These are phyloP conservation scores for Bacidia gigantensis DNA, from an alignment of 495 filamentous ascomycete genomes.

Conservation along the genomic window DNA sequence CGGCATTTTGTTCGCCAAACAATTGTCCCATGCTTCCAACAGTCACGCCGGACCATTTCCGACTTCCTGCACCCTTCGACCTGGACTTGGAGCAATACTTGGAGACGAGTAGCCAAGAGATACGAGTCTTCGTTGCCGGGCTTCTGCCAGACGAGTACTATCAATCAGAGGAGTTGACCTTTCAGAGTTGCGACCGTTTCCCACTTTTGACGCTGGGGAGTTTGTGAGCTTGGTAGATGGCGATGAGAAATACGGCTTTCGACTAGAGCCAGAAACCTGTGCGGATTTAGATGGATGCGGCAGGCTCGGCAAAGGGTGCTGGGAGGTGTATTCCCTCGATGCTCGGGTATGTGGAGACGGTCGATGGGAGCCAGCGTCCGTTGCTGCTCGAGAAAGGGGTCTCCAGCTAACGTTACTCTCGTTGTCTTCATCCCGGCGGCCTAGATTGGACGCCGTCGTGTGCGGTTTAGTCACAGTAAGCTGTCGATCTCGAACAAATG, in stretches of 20 bases:
- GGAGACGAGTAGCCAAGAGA: constrained; percentile 16
- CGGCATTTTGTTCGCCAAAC: neutral
- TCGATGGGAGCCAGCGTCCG: constrained; percentile 25
- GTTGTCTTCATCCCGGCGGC: constrained; percentile 29
- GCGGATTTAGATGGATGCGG: constrained; percentile 31
- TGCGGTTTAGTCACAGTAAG: constrained; percentile 14
- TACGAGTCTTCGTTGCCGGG: constrained; percentile 14
- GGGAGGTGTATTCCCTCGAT: constrained; percentile 30
- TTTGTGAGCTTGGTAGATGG: constrained; percentile 26
- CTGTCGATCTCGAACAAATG: constrained; percentile 27
- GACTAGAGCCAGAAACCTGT: constrained; percentile 29
- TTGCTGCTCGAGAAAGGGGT: constrained; percentile 28
- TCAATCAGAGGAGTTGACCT: constrained; percentile 15
- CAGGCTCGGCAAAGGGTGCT: constrained; percentile 24
- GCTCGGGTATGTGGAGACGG: constrained; percentile 28
- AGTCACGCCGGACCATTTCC: neutral
- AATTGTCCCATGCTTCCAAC: neutral
- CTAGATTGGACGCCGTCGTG: constrained; percentile 22
- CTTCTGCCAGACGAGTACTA: constrained; percentile 13
- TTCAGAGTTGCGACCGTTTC: constrained; percentile 31
- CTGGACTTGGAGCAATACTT: neutral
- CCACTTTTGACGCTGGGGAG: constrained; percentile 33
- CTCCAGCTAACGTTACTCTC: constrained; percentile 22
- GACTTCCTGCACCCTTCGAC: neutral
- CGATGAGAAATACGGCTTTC: constrained; percentile 31